phyloP scores from a whole-genome alignment of 148 eudicot species.

The Tetragonia tetragonoides region DNA sequence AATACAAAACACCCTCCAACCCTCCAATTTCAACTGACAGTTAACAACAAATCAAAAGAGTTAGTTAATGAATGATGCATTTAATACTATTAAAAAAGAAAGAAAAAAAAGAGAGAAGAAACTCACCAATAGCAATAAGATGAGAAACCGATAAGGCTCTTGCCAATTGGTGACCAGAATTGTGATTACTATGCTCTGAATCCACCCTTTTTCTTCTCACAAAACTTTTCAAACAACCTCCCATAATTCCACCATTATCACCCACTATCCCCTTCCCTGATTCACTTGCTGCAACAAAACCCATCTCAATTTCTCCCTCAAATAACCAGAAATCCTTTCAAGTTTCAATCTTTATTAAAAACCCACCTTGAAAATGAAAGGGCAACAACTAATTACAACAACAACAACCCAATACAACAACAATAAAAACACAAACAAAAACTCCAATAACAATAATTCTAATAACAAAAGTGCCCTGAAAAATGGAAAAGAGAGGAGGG shows the following conservation, averaged over 20 bases:
- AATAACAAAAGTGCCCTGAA: not conserved
- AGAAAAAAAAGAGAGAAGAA: not conserved
- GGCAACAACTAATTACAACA: not conserved
- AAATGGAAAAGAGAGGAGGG: not conserved
- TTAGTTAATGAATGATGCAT: not conserved
- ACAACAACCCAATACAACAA: not conserved
- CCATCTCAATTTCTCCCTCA: conserved; percentile 26
- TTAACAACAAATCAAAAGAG: no score
- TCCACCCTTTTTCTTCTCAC: conserved; percentile 35
- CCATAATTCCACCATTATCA: not conserved
- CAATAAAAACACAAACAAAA: not conserved
- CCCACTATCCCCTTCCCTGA: conserved; percentile 5
- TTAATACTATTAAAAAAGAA: not conserved
- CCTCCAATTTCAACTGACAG: no score
- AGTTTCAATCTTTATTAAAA: not conserved
- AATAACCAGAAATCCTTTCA: not conserved
- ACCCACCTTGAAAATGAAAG: not conserved
- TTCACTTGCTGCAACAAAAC: conserved; percentile 20
- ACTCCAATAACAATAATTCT: not conserved
- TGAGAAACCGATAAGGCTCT: conserved; percentile 37
- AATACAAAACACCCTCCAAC: not conserved
- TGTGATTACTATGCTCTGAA: conserved; percentile 13
- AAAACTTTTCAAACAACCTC: conserved; percentile 26
- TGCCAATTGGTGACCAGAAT: conserved; percentile 28
- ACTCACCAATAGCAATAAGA: conserved; percentile 32